Base-by-base conservation (phyloP, 805 yeast species). In the Kockiozyma suomiensis region DNA sequence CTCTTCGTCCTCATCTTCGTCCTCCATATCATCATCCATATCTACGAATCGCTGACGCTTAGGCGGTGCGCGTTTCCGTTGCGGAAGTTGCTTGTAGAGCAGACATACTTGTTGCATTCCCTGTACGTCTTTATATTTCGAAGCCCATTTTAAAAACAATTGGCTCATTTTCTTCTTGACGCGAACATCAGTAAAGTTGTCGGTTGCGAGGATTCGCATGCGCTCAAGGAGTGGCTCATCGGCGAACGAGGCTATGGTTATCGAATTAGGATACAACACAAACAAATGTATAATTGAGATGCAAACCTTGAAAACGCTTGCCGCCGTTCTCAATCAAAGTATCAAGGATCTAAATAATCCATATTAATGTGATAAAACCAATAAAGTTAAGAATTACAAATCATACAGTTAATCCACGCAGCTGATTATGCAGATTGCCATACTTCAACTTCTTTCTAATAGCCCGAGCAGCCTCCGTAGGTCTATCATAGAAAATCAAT, bases 381-480 rank as follows among this genome's bases (percentile, higher is more conserved):
- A 17, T 15, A 28, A 21, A 40, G n/a, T 2, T 3, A 13, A 26
- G 15, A 13, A 19, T 33, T 67, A 1, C 70, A 74, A 71, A 7
- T 72, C 68, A 60, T 70, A 59, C 70, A 80, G 69, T 86, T 75
- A 91, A 72, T 0, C 96, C 88, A 48, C 88, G 82, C 54, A 81
- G 68, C 71, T 89, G 96, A 65, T 86, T 87, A 19, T 76, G 74
- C 3, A 74, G 70, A 1, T 79, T 70, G n/a, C 97, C 98, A 70
- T 93, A 88, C 75, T 96, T 94, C 70, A 94, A 76, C 69, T 85
- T 85, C 78, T 94, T 94, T 52, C 99, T 81, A 23, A 94, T 76
- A 0, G 97, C 96, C 45, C 98, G 79, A 0, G 97, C 97, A 1
- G 96, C 93, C 72, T 94, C 99, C 35, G 78, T 73, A 51, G 85